Base-by-base conservation (phyloP, 306 rosid genomes). In the Lathyrus oleraceus region DNA sequence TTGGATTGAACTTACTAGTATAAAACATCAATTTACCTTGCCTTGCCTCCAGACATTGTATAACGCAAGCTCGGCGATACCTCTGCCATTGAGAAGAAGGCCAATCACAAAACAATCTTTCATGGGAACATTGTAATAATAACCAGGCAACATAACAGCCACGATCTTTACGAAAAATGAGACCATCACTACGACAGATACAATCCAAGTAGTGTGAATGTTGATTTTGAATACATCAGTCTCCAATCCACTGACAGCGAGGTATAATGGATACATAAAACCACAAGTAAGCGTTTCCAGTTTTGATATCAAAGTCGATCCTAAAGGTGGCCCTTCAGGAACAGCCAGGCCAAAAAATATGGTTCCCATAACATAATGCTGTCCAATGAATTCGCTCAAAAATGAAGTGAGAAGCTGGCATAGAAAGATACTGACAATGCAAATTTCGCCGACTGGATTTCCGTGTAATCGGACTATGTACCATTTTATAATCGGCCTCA, bases 301-400 rank as follows among this genome's bases (percentile, higher is more conserved):
- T 73, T 72, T 90, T 0, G 21, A 1, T 40, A 79, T 65, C 73
- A 90, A 19, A 28, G 81, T 25, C 11, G 89, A 57, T 12, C 95
- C 96, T 9, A 90, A 3, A 0, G 96, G 96, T 2, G 90, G 90
- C 6, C 95, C 95, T 60, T 70, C 81, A 2, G 95, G 95, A 59
- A 88, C 65, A 44, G 42, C 77, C 27, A 81, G 64, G 30, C 96
- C 96, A 1, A 87, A 67, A 65, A 81, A 1, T 4, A 90, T 51
- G 4, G 90, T 86, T 63, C 96, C 95, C 47, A 81, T 20, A 1
- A 54, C 15, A 65, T 35, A 87, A 81, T 87, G 95, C 19, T 87
- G 90, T 9, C 95, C 91, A 5, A 85, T 4, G 13, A 74, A 0
- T 45, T 90, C 95, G 21, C 87, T 71, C 2, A 78, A 0, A 25